Evolutionary conservation across 1,139 yeast genomes (phyloP), one percentile per base, ranked within the genome.

Genomic region (Zhuliangozyma parablackwelliae): DNA sequence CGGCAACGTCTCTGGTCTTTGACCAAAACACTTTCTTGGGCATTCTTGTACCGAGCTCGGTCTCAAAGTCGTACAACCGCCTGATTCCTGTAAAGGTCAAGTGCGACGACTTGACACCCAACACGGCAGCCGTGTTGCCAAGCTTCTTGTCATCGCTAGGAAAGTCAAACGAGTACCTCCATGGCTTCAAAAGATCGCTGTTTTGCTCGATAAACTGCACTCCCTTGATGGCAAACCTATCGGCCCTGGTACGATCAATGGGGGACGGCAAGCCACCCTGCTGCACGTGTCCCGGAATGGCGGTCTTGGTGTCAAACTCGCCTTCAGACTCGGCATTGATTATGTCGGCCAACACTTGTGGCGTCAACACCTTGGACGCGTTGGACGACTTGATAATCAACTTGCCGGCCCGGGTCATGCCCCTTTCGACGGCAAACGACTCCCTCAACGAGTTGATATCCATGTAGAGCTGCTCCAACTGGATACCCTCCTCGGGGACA

Each of bases 231-330:
- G 96, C 96, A 59, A 83, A 82, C 58, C 97, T 77, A 10, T 95
- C 84, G 11, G 96, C 96, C 45, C 92, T 77, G 16, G 90, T 85
- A 63, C 97, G 80, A 61, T 92, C 98, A 62, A 89, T 86, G 7
- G 97, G 88, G 3, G 97, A 85, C 29, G 98, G 98, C 37, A 81
- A 78, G 42, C 95, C 96, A 61, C 98, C 98, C 64, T 92, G 98
- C 70, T 92, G 98, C 37, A 89, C 95, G 57, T 92, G 98, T 24
- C 98, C 98, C 10, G 98, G 98, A 38, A 90, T 82, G 11, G 98
- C 98, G 5, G 96, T 89, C 61, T 95, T 83, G 13, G 95, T 86
- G 54, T 90, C 97, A 56, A 89, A 92, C 44, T 75, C 72, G 35
- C 85, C 83, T 35, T 75, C 68, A 30, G 89, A 78, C 51, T 88